Percentiles rank a stretch among this genome's conserved stretches.
phyloP scores from a whole-genome alignment of 2,329 filamentous ascomycete genomes.

The Exophiala dermatitidis region DNA sequence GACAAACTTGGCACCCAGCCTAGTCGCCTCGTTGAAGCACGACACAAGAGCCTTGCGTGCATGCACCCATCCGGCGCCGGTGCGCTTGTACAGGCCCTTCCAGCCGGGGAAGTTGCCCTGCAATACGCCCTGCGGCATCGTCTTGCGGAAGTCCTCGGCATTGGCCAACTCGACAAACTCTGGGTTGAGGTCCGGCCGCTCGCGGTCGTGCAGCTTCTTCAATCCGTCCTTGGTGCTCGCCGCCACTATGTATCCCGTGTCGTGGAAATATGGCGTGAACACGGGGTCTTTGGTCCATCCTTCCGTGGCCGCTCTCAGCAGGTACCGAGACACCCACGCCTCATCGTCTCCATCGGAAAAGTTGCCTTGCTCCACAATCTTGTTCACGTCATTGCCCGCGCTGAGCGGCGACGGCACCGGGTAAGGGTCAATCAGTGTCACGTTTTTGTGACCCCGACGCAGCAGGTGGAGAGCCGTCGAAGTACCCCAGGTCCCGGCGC shows the following conservation, averaged over 20 bases:
- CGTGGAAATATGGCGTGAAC: slow-evolving; percentile 41
- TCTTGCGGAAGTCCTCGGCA: slow-evolving; percentile 42
- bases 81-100: slow-evolving; percentile 38
- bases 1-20: slow-evolving; percentile 44
- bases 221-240: slow-evolving; percentile 38
- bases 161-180: slow-evolving; percentile 31
- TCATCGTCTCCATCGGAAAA: not conserved
- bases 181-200: slow-evolving; percentile 26
- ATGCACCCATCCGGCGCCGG: slow-evolving; percentile 49
- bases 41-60: slow-evolving; percentile 45
- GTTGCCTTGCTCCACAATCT: slow-evolving; percentile 33
- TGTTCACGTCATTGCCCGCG: slow-evolving; percentile 44
- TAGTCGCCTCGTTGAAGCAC: slow-evolving; percentile 40
- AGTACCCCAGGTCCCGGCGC: slow-evolving; percentile 43
- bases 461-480: slow-evolving; percentile 43
- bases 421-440: slow-evolving; percentile 35
- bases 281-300: slow-evolving; percentile 39
- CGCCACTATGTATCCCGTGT: slow-evolving; percentile 39
- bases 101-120: slow-evolving; percentile 40
- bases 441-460: slow-evolving; percentile 40
- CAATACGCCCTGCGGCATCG: slow-evolving; percentile 47
- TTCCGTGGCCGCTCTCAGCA: not conserved
- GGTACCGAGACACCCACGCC: not conserved
- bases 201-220: slow-evolving; percentile 34
- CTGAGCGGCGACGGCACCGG: slow-evolving; percentile 43